phyloP scores from a whole-genome alignment of 192 early-diverging fungal species.

The Coemansia brasiliensis region DNA sequence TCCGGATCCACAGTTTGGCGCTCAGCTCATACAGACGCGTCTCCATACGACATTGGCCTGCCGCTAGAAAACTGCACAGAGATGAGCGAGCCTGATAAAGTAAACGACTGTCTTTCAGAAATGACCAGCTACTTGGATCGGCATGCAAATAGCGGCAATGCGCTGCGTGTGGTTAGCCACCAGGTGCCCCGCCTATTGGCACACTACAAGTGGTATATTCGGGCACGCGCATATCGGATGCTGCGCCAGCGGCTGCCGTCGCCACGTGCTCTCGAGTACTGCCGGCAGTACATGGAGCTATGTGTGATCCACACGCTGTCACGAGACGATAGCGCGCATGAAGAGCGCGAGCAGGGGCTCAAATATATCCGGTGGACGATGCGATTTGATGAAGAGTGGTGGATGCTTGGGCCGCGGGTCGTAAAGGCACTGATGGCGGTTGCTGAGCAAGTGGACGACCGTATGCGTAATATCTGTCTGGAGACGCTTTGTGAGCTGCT shows the following conservation, averaged over 20 bases:
- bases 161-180: constrained; percentile 16
- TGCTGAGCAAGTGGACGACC: constrained; percentile 53
- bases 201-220: constrained; percentile 47
- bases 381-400: constrained; percentile 25
- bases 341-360: constrained; percentile 55
- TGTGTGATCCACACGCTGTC: constrained; percentile 41
- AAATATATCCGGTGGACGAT: constrained; percentile 53
- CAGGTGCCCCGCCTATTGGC: constrained; percentile 41
- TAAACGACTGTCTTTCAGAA: constrained; percentile 39
- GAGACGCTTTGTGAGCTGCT: constrained; percentile 54
- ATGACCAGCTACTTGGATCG: constrained; percentile 19
- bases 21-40: constrained; percentile 6
- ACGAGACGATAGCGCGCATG: constrained; percentile 36
- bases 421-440: constrained; percentile 49
- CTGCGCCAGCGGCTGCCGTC: constrained; percentile 29
- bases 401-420: constrained; percentile 39
- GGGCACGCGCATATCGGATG: constrained; percentile 48
- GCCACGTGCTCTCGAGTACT: constrained; percentile 30
- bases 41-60: constrained; percentile 2
- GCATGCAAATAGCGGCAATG: neutral
- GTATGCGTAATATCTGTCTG: constrained; percentile 49
- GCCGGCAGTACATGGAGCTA: constrained; percentile 44
- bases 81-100: constrained; percentile 37
- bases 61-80: constrained; percentile 38
- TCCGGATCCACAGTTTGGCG: constrained; percentile 41